A percentile compares a stretch with the other conserved stretches of the same genome.
Evolutionary conservation across 2,329 filamentous ascomycete genomes (phyloP).

Genomic region (Cryphonectria japonica): DNA sequence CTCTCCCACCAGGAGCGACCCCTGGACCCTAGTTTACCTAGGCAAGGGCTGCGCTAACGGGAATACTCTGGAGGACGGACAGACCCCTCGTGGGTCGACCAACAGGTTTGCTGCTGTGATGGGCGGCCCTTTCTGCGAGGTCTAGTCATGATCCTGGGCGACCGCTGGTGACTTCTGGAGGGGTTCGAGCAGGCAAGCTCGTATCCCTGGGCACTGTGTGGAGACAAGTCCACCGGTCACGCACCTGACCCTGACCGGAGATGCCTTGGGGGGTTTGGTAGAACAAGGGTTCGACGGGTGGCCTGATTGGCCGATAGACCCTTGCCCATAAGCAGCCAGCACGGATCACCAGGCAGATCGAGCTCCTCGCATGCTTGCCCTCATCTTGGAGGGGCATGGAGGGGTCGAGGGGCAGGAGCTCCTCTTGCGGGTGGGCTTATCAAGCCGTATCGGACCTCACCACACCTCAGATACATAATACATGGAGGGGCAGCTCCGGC

Average conservation of each 20-base stretch:
- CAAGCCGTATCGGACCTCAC: constrained; percentile 16
- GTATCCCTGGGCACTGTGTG: constrained; percentile 24
- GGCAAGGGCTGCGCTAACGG: constrained; percentile 20
- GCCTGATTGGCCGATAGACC: not conserved
- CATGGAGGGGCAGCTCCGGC: constrained; percentile 24
- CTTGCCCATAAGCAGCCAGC: constrained; percentile 13
- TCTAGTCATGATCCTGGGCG: constrained; percentile 23
- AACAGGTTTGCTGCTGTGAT: not conserved
- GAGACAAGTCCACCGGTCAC: not conserved
- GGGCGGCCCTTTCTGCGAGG: not conserved
- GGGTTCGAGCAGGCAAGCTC: constrained; percentile 8
- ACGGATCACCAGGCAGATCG: constrained; percentile 14
- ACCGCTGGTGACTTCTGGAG: constrained; percentile 15
- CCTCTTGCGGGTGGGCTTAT: constrained; percentile 15
- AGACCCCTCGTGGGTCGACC: constrained; percentile 9
- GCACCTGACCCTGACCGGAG: constrained; percentile 17
- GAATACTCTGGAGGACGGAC: constrained; percentile 9
- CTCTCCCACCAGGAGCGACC: not conserved
- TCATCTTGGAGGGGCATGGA: constrained; percentile 28
- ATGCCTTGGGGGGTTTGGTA: not conserved
- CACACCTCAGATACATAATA: constrained; percentile 7
- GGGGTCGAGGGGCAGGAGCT: constrained; percentile 24
- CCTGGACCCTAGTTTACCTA: constrained; percentile 1
- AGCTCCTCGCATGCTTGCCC: constrained; percentile 14
- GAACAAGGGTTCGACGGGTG: constrained; percentile 12